Percentiles rank a stretch among this genome's conserved stretches.
Conservation (phyloP, 2,329 filamentous ascomycete species). For the Periconia macrospinosa region DNA sequence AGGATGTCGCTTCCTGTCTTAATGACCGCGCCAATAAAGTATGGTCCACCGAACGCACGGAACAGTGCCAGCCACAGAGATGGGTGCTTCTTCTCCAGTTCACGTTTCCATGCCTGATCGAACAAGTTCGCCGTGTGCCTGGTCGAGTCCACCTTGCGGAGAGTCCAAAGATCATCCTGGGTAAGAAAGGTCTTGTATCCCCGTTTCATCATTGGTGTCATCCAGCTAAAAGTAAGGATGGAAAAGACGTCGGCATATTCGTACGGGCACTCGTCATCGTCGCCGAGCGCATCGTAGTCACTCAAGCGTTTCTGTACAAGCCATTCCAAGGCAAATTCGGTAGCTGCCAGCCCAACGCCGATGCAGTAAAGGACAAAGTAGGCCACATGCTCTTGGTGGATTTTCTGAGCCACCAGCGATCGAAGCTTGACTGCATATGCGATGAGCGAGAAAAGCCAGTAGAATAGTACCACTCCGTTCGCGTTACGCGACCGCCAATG, state of each 20-base stretch:
- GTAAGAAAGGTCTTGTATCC: constrained; percentile 91
- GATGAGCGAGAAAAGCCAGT: constrained; percentile 86
- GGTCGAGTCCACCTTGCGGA: constrained; percentile 79
- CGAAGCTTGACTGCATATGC: constrained; percentile 80
- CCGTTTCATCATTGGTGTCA: constrained; percentile 96
- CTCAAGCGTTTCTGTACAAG: constrained; percentile 78
- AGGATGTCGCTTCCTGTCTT: constrained; percentile 86
- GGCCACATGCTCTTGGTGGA: constrained; percentile 65
- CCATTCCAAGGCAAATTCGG: constrained; percentile 82
- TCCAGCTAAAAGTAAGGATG: constrained; percentile 92
- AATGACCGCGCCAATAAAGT: constrained; percentile 78
- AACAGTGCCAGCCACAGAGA: constrained; percentile 87
- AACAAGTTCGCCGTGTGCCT: constrained; percentile 71
- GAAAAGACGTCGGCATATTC: constrained; percentile 96
- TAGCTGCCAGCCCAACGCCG: constrained; percentile 68
- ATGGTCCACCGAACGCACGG: constrained; percentile 81
- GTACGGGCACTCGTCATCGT: constrained; percentile 72
- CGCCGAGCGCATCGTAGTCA: constrained; percentile 67
- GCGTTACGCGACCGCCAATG: constrained; percentile 80
- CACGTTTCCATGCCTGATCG: constrained; percentile 72
- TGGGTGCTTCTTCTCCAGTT: constrained; percentile 72
- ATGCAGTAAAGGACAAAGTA: constrained; percentile 79
- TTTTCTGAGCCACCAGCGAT: constrained; percentile 77
- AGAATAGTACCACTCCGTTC: constrained; percentile 86
- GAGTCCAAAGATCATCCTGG: constrained; percentile 93